Conservation (phyloP, 306 rosid species). For the Dicorynia guianensis region DNA sequence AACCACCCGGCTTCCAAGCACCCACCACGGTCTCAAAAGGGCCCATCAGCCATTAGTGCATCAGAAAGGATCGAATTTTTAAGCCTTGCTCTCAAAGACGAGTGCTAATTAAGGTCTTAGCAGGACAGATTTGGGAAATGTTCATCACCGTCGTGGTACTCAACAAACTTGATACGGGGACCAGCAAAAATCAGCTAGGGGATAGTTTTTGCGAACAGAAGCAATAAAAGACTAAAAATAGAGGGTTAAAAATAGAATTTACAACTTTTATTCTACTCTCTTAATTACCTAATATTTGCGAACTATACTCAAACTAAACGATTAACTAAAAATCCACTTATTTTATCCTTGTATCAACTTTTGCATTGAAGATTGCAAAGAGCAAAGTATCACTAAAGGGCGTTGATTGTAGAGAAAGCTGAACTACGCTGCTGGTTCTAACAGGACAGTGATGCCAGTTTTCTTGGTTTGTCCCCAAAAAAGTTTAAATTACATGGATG, state of each 20-base stretch:
- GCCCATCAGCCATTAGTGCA: conserved; percentile 46
- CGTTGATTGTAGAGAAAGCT: conserved; percentile 78
- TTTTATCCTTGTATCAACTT: neutral
- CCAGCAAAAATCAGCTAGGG: neutral
- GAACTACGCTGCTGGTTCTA: conserved; percentile 44
- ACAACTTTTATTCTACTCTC: neutral
- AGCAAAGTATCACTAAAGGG: conserved; percentile 41
- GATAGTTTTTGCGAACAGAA: neutral
- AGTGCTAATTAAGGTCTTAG: neutral
- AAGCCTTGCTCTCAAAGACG: neutral
- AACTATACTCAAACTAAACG: neutral
- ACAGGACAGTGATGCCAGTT: conserved; percentile 41
- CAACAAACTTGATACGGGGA: neutral
- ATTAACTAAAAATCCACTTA: neutral
- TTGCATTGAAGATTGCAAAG: conserved; percentile 46
- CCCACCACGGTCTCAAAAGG: conserved; percentile 21
- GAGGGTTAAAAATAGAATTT: conserved; percentile 12
- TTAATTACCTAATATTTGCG: neutral
- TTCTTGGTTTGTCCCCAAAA: conserved; percentile 47
- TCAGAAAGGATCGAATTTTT: neutral
- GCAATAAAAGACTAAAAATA: neutral
- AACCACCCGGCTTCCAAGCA: conserved; percentile 8
- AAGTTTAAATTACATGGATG: conserved; percentile 29
- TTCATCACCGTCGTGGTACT: neutral
- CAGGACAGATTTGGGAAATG: conserved; percentile 35